Evolutionary conservation across 441 rosid species (phyloP).

Genomic region (Syzygium malaccense): DNA sequence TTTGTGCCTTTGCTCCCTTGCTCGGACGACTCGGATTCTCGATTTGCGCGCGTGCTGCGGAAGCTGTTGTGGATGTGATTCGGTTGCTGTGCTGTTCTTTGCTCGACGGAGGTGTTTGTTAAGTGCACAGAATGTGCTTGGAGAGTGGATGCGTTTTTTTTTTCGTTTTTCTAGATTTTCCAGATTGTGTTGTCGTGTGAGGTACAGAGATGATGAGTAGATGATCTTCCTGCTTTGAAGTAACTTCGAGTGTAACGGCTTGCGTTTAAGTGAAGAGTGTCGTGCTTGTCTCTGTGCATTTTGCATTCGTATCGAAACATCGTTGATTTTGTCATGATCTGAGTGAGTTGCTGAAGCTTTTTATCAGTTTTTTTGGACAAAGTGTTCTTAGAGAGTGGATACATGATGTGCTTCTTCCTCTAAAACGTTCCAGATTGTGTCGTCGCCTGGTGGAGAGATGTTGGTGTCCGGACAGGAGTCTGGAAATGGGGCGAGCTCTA

Average conservation of each 20-base stretch:
- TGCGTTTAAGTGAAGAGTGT: not conserved
- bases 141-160: not conserved
- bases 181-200: not conserved
- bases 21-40: not conserved
- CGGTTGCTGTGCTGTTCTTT: not conserved
- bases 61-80: not conserved
- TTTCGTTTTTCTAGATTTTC: not conserved
- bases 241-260: not conserved
- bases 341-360: not conserved
- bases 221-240: not conserved
- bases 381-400: not conserved
- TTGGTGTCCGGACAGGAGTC: constrained; percentile 23
- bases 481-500: constrained; percentile 12
- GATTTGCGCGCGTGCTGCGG: not conserved
- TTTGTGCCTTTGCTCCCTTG: too few relatives aligned
- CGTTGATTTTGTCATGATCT: not conserved
- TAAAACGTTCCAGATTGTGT: not conserved
- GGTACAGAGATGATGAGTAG: not conserved
- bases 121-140: not conserved
- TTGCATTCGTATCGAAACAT: not conserved
- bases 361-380: not conserved
- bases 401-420: constrained; percentile 1
- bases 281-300: not conserved
- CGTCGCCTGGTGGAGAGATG: constrained; percentile 16
- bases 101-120: not conserved